Base-by-base conservation (phyloP, 2,329 filamentous ascomycete genomes). In the Parasarocladium wereldwijsianum region DNA sequence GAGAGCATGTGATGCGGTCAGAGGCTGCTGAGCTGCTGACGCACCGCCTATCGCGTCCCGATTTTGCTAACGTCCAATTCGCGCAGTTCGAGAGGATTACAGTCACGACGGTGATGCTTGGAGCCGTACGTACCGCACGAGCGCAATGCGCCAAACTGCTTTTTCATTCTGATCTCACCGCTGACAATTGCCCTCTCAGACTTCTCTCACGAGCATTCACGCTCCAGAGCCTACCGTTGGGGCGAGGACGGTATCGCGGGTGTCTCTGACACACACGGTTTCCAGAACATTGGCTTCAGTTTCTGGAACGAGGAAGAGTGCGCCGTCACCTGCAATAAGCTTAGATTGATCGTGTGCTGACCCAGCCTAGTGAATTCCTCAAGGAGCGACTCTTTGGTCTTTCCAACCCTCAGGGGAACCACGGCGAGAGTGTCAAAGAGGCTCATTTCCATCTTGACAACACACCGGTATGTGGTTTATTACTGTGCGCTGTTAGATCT, bases 251-350 rank as follows among this genome's bases (percentile, higher is more conserved):
- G 87, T 38, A 96, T 96, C 55, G 85, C 87, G 33, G 87, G 87
- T 49, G 85, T 96, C 17, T 93, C 58, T 38, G 86, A 94, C 51
- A 84, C 82, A 11, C 87, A 96, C 50, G 85, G 85, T 36, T 60
- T 79, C 32, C 81, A 93, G 55, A 93, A 96, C 53, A 79, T 96
- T 52, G 83, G 81, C 4, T 94, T 96, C 62, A 75, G 84, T 31
- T 96, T 96, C 53, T 96, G 87, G 87, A 96, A 96, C 51, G 86
- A 85, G 53, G 74, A 94, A 60, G 87, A 96, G 85, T 93, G 40
- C 31, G 53, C 42, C 26, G n/a, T n/a, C 17, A 25, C 16, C 14
- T 12, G 20, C 31, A 17, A 28, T 17, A 24, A 8, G n/a, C 20
- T 20, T 26, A 7, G 13, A 11, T 29, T 21, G 8, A 8, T 8